phyloP scores from a whole-genome alignment of 345 rosid species.

The Erucastrum elatum region DNA sequence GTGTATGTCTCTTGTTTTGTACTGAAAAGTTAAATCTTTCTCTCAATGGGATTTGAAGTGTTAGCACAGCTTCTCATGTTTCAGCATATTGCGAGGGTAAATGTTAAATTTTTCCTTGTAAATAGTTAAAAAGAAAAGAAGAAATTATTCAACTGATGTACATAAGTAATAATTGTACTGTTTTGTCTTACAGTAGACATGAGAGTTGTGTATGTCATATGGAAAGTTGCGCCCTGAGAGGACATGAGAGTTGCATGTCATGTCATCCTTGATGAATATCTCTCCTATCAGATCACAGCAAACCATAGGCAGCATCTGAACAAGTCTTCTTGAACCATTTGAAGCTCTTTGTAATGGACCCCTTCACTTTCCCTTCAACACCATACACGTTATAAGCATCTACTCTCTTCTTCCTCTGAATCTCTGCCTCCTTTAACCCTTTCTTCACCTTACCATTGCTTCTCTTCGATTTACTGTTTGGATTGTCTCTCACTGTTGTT shows the following conservation, averaged over 20 bases:
- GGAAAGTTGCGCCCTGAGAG: neutral
- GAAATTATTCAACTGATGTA: neutral
- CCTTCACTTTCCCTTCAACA: slow-evolving; percentile 80
- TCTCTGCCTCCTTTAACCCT: slow-evolving; percentile 70
- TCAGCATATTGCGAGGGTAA: neutral
- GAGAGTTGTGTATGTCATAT: neutral
- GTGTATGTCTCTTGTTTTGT: too few species aligned
- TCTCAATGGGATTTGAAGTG: neutral
- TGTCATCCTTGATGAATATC: neutral
- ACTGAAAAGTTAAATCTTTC: neutral
- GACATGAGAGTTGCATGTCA: slow-evolving; percentile 1
- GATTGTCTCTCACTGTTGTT: slow-evolving; percentile 24
- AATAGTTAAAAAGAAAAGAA: neutral
- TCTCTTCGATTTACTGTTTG: slow-evolving; percentile 23
- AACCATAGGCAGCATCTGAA: slow-evolving; percentile 59
- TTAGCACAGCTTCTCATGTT: neutral
- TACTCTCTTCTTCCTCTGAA: slow-evolving; percentile 89
- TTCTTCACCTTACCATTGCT: slow-evolving; percentile 17
- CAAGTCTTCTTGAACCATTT: slow-evolving; percentile 81
- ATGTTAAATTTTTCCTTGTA: neutral
- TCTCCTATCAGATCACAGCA: slow-evolving; percentile 41
- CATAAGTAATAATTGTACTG: slow-evolving; percentile 22
- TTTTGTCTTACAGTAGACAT: neutral
- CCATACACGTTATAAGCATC: slow-evolving; percentile 75
- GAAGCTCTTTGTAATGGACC: slow-evolving; percentile 73